These are phyloP conservation scores for Emericellopsis atlantica DNA, from an alignment of 2,329 filamentous ascomycete genomes.

Conservation along the genomic window DNA sequence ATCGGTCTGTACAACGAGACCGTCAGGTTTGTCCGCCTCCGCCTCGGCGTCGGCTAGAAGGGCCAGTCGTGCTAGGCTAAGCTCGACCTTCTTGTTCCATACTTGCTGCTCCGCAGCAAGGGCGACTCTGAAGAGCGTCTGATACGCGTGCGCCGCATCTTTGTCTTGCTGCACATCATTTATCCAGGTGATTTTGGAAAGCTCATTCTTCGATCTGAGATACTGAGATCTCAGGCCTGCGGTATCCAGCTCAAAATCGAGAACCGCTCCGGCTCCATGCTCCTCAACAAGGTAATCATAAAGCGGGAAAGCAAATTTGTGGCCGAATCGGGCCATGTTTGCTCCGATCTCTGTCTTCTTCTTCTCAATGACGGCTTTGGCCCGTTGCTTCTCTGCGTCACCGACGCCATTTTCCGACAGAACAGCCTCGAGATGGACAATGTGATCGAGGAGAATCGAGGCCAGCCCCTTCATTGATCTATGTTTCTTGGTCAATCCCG, in stretches of 20 bases:
- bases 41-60: constrained; percentile 49
- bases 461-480: constrained; percentile 41
- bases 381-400: constrained; percentile 12
- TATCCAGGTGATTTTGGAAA: constrained; percentile 83
- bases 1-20: constrained; percentile 23
- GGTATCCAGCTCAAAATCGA: constrained; percentile 60
- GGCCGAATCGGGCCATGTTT: constrained; percentile 51
- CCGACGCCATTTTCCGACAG: constrained; percentile 14
- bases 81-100: constrained; percentile 88
- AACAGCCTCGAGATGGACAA: constrained; percentile 22
- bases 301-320: constrained; percentile 60
- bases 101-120: constrained; percentile 61
- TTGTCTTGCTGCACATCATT: constrained; percentile 73
- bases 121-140: constrained; percentile 59
- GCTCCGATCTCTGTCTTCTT: constrained; percentile 33
- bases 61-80: constrained; percentile 78
- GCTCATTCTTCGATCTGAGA: constrained; percentile 56
- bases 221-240: constrained; percentile 64
- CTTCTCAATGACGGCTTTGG: constrained; percentile 22
- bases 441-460: constrained; percentile 40
- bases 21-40: constrained; percentile 14
- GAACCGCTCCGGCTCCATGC: constrained; percentile 52
- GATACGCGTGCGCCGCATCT: constrained; percentile 61
- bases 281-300: constrained; percentile 66
- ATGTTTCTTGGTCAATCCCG: constrained; percentile 46